A percentile compares a stretch with the other conserved stretches of the same genome.
Evolutionary conservation across 1,284 basidiomycete species (phyloP).

Genomic region (Sanguinoderma infundibulare): DNA sequence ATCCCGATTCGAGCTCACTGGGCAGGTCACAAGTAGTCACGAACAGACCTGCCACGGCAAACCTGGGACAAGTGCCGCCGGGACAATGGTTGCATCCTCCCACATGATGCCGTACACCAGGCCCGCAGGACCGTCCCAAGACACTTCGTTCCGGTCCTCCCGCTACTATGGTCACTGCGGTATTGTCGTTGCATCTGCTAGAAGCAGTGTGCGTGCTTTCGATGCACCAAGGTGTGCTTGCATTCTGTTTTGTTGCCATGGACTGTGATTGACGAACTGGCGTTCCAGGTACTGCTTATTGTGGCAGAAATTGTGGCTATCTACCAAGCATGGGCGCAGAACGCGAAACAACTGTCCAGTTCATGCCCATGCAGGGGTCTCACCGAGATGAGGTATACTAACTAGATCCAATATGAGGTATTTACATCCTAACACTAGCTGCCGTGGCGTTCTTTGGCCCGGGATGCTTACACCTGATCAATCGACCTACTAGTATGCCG

Average conservation of each 20-base stretch:
- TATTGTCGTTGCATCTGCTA: neutral
- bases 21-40: conserved; percentile 6
- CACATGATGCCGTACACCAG: neutral
- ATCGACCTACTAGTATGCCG: too few relatives aligned
- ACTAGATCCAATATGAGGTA: too few relatives aligned
- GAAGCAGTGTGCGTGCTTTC: too few relatives aligned
- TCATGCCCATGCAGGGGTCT: neutral
- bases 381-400: neutral
- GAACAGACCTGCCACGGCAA: neutral
- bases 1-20: neutral
- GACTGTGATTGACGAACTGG: neutral
- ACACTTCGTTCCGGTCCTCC: too few relatives aligned
- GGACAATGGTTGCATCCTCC: neutral
- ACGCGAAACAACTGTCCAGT: neutral
- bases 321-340: neutral
- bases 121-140: neutral
- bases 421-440: too few relatives aligned
- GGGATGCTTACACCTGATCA: too few relatives aligned
- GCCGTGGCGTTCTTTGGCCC: neutral
- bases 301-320: neutral
- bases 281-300: neutral
- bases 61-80: neutral
- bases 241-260: neutral
- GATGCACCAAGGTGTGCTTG: neutral
- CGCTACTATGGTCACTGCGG: too few relatives aligned